Percentiles rank a stretch among this genome's conserved stretches.
Evolutionary conservation across 2,329 filamentous ascomycete species (phyloP).

Genomic region (Epicoccum sorghinum): DNA sequence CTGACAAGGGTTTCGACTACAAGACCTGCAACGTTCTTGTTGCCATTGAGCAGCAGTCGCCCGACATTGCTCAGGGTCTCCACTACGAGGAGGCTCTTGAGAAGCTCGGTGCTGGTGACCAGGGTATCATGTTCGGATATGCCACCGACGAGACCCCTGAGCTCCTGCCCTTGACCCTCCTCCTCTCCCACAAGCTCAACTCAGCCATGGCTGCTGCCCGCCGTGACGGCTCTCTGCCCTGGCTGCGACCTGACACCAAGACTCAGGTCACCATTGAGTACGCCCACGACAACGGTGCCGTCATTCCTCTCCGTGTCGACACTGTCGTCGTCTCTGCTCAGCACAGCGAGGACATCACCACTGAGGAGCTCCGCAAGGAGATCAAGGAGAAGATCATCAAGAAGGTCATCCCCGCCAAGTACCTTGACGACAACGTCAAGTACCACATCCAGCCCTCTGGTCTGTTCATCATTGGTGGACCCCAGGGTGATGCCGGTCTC

Average conservation of each 20-base stretch:
- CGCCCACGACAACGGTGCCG: conserved; percentile 92
- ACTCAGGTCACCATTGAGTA: conserved; percentile 99
- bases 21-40: conserved; percentile 99
- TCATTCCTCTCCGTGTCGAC: conserved; percentile 90
- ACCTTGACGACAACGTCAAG: conserved; percentile 89
- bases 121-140: conserved; percentile 99
- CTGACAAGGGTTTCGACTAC: conserved; percentile 98
- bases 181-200: conserved; percentile 97
- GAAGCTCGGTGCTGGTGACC: conserved; percentile 97
- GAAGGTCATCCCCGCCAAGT: conserved; percentile 88
- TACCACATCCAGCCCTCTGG: conserved; percentile 99
- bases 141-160: conserved; percentile 99
- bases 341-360: conserved; percentile 86
- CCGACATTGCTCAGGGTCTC: conserved; percentile 98
- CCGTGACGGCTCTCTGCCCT: conserved; percentile 84
- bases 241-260: conserved; percentile 99
- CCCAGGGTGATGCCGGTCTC: conserved; percentile 97
- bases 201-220: conserved; percentile 89
- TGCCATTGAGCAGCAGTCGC: conserved; percentile 98
- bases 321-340: conserved; percentile 97
- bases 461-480: conserved; percentile 98
- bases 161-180: conserved; percentile 90
- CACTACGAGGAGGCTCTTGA: conserved; percentile 98
- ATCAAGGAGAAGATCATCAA: conserved; percentile 98
- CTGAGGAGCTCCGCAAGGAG: conserved; percentile 90